phyloP scores from a whole-genome alignment of 2,329 filamentous ascomycete genomes.

The Talaromyces amestolkiae region DNA sequence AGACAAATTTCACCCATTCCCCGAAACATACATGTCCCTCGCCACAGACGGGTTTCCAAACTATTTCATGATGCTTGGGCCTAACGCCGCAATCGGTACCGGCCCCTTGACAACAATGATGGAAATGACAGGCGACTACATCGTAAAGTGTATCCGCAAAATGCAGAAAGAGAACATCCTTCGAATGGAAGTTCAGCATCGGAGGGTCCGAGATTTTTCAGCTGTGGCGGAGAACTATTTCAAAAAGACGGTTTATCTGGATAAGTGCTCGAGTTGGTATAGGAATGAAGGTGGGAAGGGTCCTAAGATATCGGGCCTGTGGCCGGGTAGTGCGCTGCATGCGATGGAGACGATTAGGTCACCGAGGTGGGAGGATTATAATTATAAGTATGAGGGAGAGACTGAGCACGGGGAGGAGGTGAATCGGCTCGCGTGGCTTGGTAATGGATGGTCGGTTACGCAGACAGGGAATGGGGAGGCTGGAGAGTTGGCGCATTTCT shows the following conservation, averaged over 20 bases:
- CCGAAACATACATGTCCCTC: neutral
- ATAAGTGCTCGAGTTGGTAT: conserved; percentile 41
- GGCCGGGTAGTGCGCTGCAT: conserved; percentile 40
- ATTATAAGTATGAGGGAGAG: conserved; percentile 36
- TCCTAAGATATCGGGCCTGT: conserved; percentile 33
- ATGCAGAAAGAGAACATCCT: conserved; percentile 38
- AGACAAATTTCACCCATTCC: neutral
- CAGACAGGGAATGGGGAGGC: neutral
- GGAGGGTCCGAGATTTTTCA: conserved; percentile 31
- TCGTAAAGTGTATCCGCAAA: conserved; percentile 34
- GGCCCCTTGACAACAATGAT: conserved; percentile 36
- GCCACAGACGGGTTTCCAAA: conserved; percentile 33
- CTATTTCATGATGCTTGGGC: conserved; percentile 36
- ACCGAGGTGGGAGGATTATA: conserved; percentile 41
- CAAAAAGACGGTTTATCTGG: conserved; percentile 33
- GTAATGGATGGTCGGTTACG: conserved; percentile 31
- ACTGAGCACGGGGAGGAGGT: conserved; percentile 14
- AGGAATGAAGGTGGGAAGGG: conserved; percentile 32
- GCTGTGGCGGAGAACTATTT: conserved; percentile 37
- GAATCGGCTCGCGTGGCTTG: conserved; percentile 34
- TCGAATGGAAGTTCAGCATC: conserved; percentile 27
- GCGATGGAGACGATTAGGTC: conserved; percentile 35
- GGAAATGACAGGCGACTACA: conserved; percentile 35
- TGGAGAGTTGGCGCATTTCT: conserved; percentile 9
- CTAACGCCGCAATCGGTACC: conserved; percentile 33